phyloP scores from a whole-genome alignment of 441 rosid species.

The Brassica balearica region DNA sequence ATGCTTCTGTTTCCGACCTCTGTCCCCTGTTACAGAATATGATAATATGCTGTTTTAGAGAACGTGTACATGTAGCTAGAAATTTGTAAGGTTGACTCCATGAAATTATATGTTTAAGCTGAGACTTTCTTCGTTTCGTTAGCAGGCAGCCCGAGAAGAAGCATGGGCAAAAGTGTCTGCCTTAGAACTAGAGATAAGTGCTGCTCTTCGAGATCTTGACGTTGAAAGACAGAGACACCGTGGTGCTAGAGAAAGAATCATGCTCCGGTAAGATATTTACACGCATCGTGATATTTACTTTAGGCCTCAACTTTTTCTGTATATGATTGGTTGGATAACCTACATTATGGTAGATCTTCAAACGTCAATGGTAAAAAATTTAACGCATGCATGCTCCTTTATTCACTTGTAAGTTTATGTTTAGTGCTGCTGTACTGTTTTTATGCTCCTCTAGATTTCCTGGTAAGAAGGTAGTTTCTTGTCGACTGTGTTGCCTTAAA shows the following conservation, averaged over 20 bases:
- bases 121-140: conserved; percentile 68
- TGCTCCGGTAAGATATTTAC: conserved; percentile 78
- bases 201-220: conserved; percentile 86
- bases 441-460: conserved; percentile 24
- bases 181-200: conserved; percentile 86
- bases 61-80: conserved; percentile 5
- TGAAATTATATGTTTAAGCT: conserved; percentile 52
- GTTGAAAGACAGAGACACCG: conserved; percentile 89
- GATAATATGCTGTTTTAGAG: neutral
- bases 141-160: conserved; percentile 99
- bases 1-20: conserved; percentile 16
- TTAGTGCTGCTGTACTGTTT: conserved; percentile 14
- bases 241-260: conserved; percentile 97
- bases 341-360: conserved; percentile 1
- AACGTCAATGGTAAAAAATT: conserved; percentile 11
- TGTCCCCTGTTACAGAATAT: conserved; percentile 15
- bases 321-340: conserved; percentile 26
- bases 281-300: neutral
- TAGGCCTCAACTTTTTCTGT: conserved; percentile 5
- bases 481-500: conserved; percentile 14
- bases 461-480: conserved; percentile 8
- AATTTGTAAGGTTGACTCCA: conserved; percentile 12
- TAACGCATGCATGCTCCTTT: conserved; percentile 8
- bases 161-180: conserved; percentile 96
- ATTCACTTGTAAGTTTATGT: neutral